These are phyloP conservation scores for Trichoderma citrinoviride DNA, from an alignment of 2,329 filamentous ascomycete genomes.

Conservation along the genomic window DNA sequence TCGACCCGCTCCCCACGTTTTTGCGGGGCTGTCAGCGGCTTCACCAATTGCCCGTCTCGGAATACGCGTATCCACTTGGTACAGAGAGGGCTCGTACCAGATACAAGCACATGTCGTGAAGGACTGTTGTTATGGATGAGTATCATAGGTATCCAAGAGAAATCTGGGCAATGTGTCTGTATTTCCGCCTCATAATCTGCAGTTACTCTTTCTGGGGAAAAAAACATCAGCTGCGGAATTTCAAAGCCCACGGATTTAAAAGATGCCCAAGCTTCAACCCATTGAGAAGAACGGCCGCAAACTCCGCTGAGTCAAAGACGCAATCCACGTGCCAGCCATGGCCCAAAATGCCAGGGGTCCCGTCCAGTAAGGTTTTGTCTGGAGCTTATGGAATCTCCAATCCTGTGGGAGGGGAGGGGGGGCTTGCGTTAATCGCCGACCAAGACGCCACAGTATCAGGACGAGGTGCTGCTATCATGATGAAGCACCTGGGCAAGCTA, in stretches of 20 bases:
- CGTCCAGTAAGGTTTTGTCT: constrained; percentile 9
- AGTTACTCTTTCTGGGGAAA: no score
- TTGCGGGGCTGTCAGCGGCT: not conserved
- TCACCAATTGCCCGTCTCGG: not conserved
- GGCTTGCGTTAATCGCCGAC: not conserved
- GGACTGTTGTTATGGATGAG: not conserved
- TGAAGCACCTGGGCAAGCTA: no score
- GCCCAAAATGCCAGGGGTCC: not conserved
- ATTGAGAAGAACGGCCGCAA: not conserved
- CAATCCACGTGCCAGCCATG: constrained; percentile 12
- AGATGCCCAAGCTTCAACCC: not conserved
- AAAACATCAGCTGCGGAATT: no score
- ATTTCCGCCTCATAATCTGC: no score
- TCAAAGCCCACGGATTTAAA: not conserved
- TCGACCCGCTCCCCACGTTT: constrained; percentile 5
- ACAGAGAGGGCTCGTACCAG: not conserved
- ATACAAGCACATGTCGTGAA: not conserved
- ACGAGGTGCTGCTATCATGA: not conserved
- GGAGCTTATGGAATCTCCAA: constrained; percentile 5
- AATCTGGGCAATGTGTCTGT: no score
- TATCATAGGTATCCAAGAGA: no score
- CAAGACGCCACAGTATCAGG: not conserved
- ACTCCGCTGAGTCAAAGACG: constrained; percentile 4
- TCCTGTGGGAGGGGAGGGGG: not conserved
- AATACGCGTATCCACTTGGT: constrained; percentile 11